phyloP scores from a whole-genome alignment of 1,284 basidiomycete genomes.

The Gomphus bonarii region DNA sequence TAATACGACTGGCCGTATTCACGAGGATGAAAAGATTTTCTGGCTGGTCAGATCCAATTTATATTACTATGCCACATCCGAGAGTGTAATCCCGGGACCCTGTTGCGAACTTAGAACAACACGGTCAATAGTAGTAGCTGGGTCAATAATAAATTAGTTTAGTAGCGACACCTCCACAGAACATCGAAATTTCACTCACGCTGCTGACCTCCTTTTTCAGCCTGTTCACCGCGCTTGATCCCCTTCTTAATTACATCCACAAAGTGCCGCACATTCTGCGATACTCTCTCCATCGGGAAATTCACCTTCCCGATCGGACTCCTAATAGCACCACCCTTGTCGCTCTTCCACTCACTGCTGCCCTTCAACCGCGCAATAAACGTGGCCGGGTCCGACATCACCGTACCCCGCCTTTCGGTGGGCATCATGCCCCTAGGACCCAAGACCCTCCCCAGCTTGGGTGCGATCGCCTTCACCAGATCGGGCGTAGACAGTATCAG shows the following conservation, averaged over 20 bases:
- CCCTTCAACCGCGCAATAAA: conserved; percentile 77
- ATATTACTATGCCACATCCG: conserved; percentile 28
- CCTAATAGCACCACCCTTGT: conserved; percentile 79
- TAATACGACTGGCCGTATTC: too few species aligned
- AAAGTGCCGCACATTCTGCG: conserved; percentile 74
- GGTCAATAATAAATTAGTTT: conserved; percentile 11
- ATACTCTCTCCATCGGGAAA: conserved; percentile 67
- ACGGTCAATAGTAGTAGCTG: conserved; percentile 62
- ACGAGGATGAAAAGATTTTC: too few species aligned
- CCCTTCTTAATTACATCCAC: conserved; percentile 67
- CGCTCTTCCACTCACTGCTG: conserved; percentile 88
- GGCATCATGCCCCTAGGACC: conserved; percentile 97
- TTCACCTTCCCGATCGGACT: conserved; percentile 65
- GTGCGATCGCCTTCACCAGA: conserved; percentile 71
- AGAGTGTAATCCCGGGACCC: conserved; percentile 76
- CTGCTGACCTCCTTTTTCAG: conserved; percentile 21
- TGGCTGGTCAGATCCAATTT: not conserved
- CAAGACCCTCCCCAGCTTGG: conserved; percentile 77
- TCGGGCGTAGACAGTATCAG: conserved; percentile 78
- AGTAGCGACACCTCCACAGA: not conserved
- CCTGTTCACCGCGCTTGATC: conserved; percentile 52
- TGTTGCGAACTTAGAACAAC: conserved; percentile 78
- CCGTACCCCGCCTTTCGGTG: conserved; percentile 86
- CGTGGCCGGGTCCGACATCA: conserved; percentile 76
- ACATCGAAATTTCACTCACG: conserved; percentile 18